These are phyloP conservation scores for Waltergamsia citrina DNA, from an alignment of 2,329 filamentous ascomycete species.

Conservation along the genomic window DNA sequence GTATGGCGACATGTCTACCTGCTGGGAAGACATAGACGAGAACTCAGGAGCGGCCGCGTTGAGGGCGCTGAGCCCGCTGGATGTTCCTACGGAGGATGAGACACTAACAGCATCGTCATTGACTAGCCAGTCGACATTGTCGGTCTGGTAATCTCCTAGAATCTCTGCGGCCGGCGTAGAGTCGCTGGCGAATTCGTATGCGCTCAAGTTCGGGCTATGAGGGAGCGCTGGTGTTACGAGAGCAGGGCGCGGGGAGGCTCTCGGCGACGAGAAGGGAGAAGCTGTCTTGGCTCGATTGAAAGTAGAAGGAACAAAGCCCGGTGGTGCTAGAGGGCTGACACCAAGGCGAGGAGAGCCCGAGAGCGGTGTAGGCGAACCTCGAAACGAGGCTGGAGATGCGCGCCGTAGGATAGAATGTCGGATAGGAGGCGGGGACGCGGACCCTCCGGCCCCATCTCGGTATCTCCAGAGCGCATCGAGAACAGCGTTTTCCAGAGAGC, in stretches of 20 bases:
- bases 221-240: conserved; percentile 84
- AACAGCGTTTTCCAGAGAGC: conserved; percentile 78
- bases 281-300: conserved; percentile 67
- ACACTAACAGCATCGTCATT: conserved; percentile 78
- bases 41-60: conserved; percentile 79
- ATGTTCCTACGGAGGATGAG: conserved; percentile 60
- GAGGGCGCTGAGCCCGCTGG: conserved; percentile 63
- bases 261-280: conserved; percentile 89
- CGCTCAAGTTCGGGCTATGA: conserved; percentile 87
- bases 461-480: conserved; percentile 86
- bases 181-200: conserved; percentile 87
- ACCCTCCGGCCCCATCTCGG: conserved; percentile 54
- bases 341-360: conserved; percentile 74
- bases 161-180: conserved; percentile 72
- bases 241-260: conserved; percentile 83
- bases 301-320: conserved; percentile 70
- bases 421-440: conserved; percentile 72
- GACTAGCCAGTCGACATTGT: conserved; percentile 95
- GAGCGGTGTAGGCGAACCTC: conserved; percentile 69
- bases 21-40: conserved; percentile 46
- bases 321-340: conserved; percentile 74
- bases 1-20: conserved; percentile 91
- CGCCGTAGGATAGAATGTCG: conserved; percentile 85
- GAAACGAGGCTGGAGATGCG: conserved; percentile 90
- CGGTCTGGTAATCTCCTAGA: conserved; percentile 83